phyloP scores from a whole-genome alignment of 192 early-diverging fungal species.

The Coemansia nantahalensis region DNA sequence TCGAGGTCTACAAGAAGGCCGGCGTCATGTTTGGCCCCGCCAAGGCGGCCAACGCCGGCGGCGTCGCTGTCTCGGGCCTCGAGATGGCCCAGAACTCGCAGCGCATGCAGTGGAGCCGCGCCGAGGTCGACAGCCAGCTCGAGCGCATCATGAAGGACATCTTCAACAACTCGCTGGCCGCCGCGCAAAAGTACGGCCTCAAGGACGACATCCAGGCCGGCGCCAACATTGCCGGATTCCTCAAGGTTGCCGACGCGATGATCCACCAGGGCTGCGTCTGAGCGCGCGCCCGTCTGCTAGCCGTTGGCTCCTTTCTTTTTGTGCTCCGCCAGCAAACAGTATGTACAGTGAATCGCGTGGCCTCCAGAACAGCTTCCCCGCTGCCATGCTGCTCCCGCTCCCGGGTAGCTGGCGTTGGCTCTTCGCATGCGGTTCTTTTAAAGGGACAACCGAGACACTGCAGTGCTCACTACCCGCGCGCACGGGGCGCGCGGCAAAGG shows the following conservation, averaged over 20 bases:
- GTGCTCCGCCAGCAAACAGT: background rate
- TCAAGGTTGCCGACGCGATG: constrained; percentile 58
- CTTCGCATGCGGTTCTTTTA: constrained; percentile 7
- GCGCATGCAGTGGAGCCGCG: constrained; percentile 56
- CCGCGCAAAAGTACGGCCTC: constrained; percentile 47
- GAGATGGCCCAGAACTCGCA: constrained; percentile 62
- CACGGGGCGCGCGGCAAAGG: constrained; percentile 4
- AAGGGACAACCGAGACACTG: constrained; percentile 42
- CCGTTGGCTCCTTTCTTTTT: constrained; percentile 1
- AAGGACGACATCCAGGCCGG: constrained; percentile 55
- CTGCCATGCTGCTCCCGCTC: too few species aligned
- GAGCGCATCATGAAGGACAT: constrained; percentile 58
- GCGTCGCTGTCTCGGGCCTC: constrained; percentile 57
- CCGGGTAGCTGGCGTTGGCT: too few species aligned
- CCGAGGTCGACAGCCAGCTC: constrained; percentile 54
- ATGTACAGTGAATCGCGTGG: constrained; percentile 3
- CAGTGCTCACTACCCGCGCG: constrained; percentile 24
- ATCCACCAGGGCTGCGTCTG: constrained; percentile 55
- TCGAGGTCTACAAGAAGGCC: constrained; percentile 53
- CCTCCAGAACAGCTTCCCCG: too few species aligned
- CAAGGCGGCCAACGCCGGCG: constrained; percentile 59
- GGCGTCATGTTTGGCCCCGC: constrained; percentile 53
- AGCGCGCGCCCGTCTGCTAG: background rate
- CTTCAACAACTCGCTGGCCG: constrained; percentile 55
- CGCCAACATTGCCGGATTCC: constrained; percentile 60